These are phyloP conservation scores for Quercus rubra DNA, from an alignment of 306 rosid species.

Conservation along the genomic window DNA sequence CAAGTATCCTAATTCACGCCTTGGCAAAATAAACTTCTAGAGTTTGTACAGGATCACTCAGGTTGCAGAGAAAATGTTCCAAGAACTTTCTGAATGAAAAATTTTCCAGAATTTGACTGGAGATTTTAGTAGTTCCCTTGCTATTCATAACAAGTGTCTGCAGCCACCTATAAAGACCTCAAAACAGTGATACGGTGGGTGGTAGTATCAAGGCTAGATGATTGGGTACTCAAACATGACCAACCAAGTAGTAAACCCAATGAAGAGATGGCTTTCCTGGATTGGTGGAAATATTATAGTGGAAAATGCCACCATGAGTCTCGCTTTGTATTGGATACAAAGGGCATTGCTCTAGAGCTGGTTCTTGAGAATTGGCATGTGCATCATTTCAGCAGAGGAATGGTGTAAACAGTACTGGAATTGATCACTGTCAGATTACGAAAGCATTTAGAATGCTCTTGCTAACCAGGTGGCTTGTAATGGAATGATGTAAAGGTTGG, in stretches of 20 bases:
- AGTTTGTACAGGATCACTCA: neutral
- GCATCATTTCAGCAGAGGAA: neutral
- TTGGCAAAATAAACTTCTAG: neutral
- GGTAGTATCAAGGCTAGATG: neutral
- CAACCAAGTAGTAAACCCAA: neutral
- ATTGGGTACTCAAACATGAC: neutral
- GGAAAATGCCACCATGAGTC: neutral
- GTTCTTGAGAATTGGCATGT: neutral
- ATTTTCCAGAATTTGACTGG: neutral
- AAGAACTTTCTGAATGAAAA: neutral
- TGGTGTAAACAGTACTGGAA: neutral
- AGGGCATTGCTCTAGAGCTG: neutral
- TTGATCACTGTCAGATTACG: neutral
- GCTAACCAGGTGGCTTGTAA: neutral
- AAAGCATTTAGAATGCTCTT: neutral
- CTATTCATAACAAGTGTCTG: too few species aligned
- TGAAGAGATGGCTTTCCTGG: neutral
- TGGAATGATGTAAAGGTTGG: neutral
- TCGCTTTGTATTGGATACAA: neutral
- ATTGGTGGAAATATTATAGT: neutral
- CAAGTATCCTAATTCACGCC: neutral
- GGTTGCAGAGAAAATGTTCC: neutral
- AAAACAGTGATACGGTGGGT: neutral
- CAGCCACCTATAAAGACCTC: neutral
- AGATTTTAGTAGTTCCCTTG: neutral